A percentile compares a stretch with the other conserved stretches of the same genome.
phyloP scores from a whole-genome alignment of 306 rosid genomes.

The Quercus berberidifolia region DNA sequence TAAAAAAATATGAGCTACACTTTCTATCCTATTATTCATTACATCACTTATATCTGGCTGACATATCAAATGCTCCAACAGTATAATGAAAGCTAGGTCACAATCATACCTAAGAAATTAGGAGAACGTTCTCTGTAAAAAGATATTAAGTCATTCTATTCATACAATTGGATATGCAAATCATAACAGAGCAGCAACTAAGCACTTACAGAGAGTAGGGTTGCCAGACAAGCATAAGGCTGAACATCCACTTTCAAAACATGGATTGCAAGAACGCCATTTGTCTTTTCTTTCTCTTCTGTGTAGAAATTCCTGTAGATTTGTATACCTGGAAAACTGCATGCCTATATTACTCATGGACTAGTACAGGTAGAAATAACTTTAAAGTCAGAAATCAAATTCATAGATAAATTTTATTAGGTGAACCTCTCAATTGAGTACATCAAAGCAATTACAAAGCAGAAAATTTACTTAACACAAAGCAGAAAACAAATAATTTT shows the following conservation, averaged over 20 bases:
- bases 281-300: constrained; percentile 49
- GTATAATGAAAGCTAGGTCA: constrained; percentile 8
- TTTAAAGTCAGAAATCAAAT: neutral
- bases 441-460: neutral
- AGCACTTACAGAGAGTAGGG: constrained; percentile 51
- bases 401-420: neutral
- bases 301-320: constrained; percentile 54
- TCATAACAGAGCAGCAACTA: constrained; percentile 13
- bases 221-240: constrained; percentile 55
- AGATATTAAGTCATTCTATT: neutral
- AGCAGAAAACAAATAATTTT: neutral
- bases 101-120: neutral
- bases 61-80: neutral
- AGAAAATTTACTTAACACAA: neutral
- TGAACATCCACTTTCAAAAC: constrained; percentile 51
- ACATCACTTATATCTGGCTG: neutral
- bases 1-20: neutral
- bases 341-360: constrained; percentile 17
- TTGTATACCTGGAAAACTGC: constrained; percentile 52
- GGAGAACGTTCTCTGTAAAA: neutral
- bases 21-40: neutral
- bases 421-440: neutral
- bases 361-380: neutral
- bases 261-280: constrained; percentile 63
- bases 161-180: constrained; percentile 6